phyloP scores from a whole-genome alignment of 192 early-diverging fungal genomes.

The Jimgerdemannia flammicorona region DNA sequence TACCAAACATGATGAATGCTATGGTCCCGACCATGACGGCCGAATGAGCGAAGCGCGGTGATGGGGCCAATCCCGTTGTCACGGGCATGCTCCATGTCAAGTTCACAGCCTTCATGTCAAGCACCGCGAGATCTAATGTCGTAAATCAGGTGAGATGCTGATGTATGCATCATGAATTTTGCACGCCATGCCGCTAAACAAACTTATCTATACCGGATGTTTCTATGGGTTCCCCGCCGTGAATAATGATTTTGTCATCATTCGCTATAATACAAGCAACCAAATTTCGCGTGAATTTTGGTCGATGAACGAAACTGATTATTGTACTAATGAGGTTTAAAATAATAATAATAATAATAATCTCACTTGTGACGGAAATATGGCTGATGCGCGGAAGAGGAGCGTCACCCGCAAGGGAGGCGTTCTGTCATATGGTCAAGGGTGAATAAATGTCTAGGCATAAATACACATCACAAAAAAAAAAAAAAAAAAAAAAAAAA shows the following conservation, averaged over 20 bases:
- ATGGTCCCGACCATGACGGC: slow-evolving; percentile 11
- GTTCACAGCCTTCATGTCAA: slow-evolving; percentile 9
- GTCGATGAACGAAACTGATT: not conserved
- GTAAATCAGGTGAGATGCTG: not conserved
- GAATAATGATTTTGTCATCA: slow-evolving; percentile 9
- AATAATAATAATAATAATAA: not conserved
- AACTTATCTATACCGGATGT: not conserved
- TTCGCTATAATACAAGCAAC: not conserved
- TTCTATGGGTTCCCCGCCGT: not conserved
- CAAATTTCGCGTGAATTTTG: not conserved
- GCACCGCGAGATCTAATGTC: not conserved
- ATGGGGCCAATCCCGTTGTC: slow-evolving; percentile 1
- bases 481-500: not conserved
- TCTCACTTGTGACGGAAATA: slow-evolving; percentile 6
- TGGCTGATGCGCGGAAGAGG: slow-evolving; percentile 7
- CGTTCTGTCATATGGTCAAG: not conserved
- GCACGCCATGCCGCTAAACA: not conserved
- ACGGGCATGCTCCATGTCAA: slow-evolving; percentile 6
- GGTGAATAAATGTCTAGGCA: not conserved
- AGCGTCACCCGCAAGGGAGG: not conserved
- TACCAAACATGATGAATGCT: slow-evolving; percentile 12
- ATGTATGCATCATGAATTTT: too few relatives aligned
- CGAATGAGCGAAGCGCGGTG: slow-evolving; percentile 10
- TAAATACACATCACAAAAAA: not conserved
- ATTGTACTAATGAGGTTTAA: not conserved